Evolutionary conservation across 345 rosid species (phyloP).

Genomic region (Arabidopsis arenosa): DNA sequence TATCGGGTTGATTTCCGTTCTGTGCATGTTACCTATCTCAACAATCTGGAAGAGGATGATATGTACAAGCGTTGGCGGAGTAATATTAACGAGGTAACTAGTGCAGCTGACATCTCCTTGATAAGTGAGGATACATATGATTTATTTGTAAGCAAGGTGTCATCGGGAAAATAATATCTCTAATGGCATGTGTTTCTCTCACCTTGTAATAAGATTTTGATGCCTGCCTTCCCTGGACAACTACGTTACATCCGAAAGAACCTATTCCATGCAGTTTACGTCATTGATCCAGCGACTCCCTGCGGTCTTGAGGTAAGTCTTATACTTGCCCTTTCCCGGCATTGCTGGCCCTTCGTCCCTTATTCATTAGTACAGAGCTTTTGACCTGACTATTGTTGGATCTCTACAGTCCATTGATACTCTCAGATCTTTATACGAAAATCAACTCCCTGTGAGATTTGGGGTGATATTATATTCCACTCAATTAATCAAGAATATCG

Average conservation of each 20-base stretch:
- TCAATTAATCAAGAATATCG: constrained; percentile 64
- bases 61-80: constrained; percentile 95
- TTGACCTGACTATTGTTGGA: constrained; percentile 41
- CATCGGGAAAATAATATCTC: constrained; percentile 27
- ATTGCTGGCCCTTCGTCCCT: constrained; percentile 20
- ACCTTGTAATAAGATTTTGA: constrained; percentile 69
- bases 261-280: constrained; percentile 92
- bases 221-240: constrained; percentile 99
- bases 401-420: constrained; percentile 74
- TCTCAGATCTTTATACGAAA: constrained; percentile 78
- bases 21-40: constrained; percentile 83
- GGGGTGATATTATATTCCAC: constrained; percentile 86
- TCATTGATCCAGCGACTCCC: constrained; percentile 85
- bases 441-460: constrained; percentile 85
- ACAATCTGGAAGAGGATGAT: constrained; percentile 97
- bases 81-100: constrained; percentile 83
- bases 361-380: constrained; percentile 26
- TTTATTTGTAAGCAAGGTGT: constrained; percentile 29
- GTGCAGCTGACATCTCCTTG: constrained; percentile 26
- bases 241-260: constrained; percentile 92
- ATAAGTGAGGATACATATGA: constrained; percentile 36
- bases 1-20: constrained; percentile 93
- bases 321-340: constrained; percentile 18
- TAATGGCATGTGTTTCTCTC: constrained; percentile 38
- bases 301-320: constrained; percentile 91